Percentiles rank a stretch among this genome's conserved stretches.
These are phyloP conservation scores for Maudiozyma bulderi DNA, from an alignment of 805 yeast species.

Conservation along the genomic window DNA sequence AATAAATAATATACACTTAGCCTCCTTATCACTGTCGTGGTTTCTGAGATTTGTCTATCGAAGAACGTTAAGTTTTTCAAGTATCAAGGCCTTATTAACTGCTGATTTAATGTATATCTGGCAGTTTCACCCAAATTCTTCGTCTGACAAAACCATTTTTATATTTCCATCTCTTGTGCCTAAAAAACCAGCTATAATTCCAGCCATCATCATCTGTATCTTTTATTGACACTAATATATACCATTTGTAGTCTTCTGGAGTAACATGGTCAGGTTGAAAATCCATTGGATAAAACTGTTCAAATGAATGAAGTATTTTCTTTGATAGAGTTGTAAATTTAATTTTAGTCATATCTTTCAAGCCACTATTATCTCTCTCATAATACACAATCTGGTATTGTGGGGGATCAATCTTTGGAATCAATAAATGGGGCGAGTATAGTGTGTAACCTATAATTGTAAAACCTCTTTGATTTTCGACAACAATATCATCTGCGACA, in stretches of 20 bases:
- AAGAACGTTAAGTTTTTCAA: too few relatives aligned
- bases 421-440: conserved; percentile 36
- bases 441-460: conserved; percentile 44
- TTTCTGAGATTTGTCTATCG: too few relatives aligned
- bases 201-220: conserved; percentile 85
- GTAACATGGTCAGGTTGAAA: conserved; percentile 1
- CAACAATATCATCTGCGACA: conserved; percentile 31
- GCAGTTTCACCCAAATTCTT: conserved; percentile 50
- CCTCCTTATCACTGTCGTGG: too few relatives aligned
- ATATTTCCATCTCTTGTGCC: conserved; percentile 52
- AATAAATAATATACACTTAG: neutral
- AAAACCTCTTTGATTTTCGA: conserved; percentile 49
- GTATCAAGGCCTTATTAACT: too few relatives aligned
- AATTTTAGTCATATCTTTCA: neutral
- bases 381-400: conserved; percentile 15
- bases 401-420: conserved; percentile 44
- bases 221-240: conserved; percentile 48
- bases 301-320: conserved; percentile 10
- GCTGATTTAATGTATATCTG: neutral
- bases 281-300: conserved; percentile 15
- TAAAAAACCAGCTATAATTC: conserved; percentile 51
- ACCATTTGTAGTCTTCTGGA: conserved; percentile 41
- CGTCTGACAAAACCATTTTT: conserved; percentile 54
- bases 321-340: conserved; percentile 9
- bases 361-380: neutral